Conservation (phyloP, 257 asterid genomes). For the Datura wrightii region DNA sequence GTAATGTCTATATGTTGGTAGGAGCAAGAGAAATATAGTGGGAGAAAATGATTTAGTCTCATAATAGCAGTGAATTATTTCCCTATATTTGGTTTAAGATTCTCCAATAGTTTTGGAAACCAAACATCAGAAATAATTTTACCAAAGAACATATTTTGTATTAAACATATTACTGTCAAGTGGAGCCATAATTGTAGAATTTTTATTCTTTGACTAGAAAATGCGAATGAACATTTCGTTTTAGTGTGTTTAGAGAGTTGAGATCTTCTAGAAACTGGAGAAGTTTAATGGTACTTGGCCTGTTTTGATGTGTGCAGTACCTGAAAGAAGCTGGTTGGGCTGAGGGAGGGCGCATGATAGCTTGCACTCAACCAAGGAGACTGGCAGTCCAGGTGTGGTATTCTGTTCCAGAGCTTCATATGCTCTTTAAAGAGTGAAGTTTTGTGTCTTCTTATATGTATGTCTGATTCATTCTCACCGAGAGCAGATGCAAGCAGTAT, state of each 20-base stretch:
- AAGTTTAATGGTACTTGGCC: neutral
- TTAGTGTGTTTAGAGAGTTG: neutral
- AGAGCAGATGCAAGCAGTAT: neutral
- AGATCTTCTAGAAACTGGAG: neutral
- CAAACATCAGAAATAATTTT: neutral
- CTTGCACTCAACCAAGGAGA: conserved; percentile 96
- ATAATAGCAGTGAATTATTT: neutral
- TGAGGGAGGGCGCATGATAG: conserved; percentile 89
- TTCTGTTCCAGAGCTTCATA: neutral
- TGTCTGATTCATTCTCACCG: neutral
- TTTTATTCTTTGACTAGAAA: neutral
- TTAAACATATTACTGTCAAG: neutral
- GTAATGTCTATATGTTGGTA: conserved; percentile 1
- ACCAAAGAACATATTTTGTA: neutral
- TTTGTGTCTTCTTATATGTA: neutral
- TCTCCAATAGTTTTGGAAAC: neutral
- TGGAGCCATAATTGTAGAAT: neutral
- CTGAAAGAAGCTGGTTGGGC: conserved; percentile 98
- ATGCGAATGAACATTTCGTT: neutral
- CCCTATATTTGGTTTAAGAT: neutral
- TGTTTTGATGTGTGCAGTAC: conserved; percentile 52
- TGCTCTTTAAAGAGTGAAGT: neutral
- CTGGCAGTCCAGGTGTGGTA: conserved; percentile 88
- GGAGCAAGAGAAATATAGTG: conserved; percentile 10
- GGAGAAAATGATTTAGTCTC: neutral